Percentiles rank a stretch among this genome's conserved stretches.
These are phyloP conservation scores for Amanita thiersii DNA, from an alignment of 768 basidiomycete genomes.

Conservation along the genomic window DNA sequence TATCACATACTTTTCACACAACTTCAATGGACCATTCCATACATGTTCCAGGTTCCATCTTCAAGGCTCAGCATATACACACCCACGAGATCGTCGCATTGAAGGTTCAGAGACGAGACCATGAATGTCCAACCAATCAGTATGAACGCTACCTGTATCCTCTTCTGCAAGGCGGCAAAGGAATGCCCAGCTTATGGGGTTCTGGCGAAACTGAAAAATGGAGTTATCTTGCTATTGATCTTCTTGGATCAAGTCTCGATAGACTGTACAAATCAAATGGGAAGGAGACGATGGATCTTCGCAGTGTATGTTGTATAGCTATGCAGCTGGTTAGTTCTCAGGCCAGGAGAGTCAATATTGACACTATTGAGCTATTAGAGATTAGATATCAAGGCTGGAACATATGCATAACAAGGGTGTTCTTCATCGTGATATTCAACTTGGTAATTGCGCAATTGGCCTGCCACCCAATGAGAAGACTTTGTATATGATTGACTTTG, in stretches of 20 bases:
- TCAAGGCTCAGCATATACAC: slow-evolving; percentile 49
- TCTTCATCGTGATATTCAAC: slow-evolving; percentile 72
- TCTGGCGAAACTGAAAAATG: slow-evolving; percentile 48
- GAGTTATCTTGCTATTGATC: slow-evolving; percentile 72
- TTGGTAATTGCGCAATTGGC: slow-evolving; percentile 70
- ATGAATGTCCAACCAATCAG: slow-evolving; percentile 69
- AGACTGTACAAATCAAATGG: slow-evolving; percentile 47
- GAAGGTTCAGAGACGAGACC: slow-evolving; percentile 62
- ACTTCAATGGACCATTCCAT: neutral
- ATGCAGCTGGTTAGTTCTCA: slow-evolving; percentile 58
- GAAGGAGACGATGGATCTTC: slow-evolving; percentile 54
- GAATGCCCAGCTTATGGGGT: slow-evolving; percentile 69
- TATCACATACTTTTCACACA: slow-evolving; percentile 1
- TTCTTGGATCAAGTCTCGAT: slow-evolving; percentile 66
- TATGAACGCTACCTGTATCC: slow-evolving; percentile 69
- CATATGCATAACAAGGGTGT: slow-evolving; percentile 71
- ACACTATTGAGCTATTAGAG: slow-evolving; percentile 7
- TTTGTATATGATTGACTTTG: slow-evolving; percentile 83
- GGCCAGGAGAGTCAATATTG: slow-evolving; percentile 1
- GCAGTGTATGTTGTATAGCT: slow-evolving; percentile 67
- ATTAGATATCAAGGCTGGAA: slow-evolving; percentile 61
- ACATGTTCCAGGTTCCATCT: slow-evolving; percentile 60
- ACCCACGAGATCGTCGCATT: slow-evolving; percentile 57
- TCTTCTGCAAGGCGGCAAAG: slow-evolving; percentile 57
- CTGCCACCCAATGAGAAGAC: slow-evolving; percentile 45